phyloP scores from a whole-genome alignment of 139 green algal species.

The Chlamydomonas incerta region DNA sequence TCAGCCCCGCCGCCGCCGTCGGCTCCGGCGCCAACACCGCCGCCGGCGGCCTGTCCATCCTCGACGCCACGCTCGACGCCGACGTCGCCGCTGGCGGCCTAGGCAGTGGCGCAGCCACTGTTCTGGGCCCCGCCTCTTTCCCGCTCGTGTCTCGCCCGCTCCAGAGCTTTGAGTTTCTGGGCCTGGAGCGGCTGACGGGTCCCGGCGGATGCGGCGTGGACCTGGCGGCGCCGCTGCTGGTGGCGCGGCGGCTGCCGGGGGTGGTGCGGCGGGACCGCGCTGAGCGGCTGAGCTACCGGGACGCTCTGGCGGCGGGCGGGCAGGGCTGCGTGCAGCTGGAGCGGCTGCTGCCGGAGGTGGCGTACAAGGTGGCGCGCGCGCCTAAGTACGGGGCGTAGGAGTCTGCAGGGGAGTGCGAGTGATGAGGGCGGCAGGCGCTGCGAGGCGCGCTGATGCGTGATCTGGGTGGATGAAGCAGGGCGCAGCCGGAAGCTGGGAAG shows the following conservation, averaged over 20 bases:
- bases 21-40: not conserved
- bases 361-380: slow-evolving; percentile 78
- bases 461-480: no score
- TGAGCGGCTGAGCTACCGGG: slow-evolving; percentile 42
- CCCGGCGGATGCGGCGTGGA: not conserved
- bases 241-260: slow-evolving; percentile 67
- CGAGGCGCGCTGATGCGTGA: no score
- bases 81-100: not conserved
- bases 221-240: slow-evolving; percentile 42
- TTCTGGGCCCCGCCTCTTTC: not conserved
- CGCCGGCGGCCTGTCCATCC: not conserved
- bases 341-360: slow-evolving; percentile 74
- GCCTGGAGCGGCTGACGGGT: slow-evolving; percentile 14
- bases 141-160: slow-evolving; percentile 51
- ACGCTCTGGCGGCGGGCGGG: slow-evolving; percentile 52
- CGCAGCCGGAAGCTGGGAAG: no score
- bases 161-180: slow-evolving; percentile 71
- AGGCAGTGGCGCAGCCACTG: not conserved
- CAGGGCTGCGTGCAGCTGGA: slow-evolving; percentile 61
- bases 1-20: not conserved
- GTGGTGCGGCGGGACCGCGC: slow-evolving; percentile 67
- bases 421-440: not conserved
- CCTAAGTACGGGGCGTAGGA: slow-evolving; percentile 85
- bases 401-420: not conserved
- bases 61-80: not conserved